Conservation (phyloP, 2,329 filamentous ascomycete species). For the Myriosclerotinia curreyana region DNA sequence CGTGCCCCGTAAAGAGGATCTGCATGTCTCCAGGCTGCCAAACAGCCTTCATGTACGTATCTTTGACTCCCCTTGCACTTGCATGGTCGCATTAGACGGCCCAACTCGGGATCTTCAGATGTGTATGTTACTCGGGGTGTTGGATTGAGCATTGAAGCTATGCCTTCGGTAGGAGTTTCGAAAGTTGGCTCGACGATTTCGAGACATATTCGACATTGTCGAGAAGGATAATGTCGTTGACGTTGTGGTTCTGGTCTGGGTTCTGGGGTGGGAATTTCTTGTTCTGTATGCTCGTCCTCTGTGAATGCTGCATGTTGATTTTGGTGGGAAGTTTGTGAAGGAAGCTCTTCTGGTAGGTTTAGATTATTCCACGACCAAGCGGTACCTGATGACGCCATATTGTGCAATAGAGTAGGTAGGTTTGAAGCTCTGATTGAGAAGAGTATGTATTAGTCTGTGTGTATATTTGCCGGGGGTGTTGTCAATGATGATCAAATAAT, state of each 20-base stretch:
- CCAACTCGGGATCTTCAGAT: conserved; percentile 69
- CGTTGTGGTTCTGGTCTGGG: conserved; percentile 33
- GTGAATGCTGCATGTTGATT: neutral
- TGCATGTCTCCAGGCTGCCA: conserved; percentile 76
- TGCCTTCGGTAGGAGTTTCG: conserved; percentile 50
- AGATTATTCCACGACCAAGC: conserved; percentile 14
- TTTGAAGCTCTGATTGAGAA: neutral
- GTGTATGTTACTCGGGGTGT: conserved; percentile 63
- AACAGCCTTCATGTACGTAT: conserved; percentile 90
- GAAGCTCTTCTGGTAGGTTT: neutral
- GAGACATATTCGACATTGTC: conserved; percentile 86
- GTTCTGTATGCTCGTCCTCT: neutral
- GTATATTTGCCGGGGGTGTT: neutral
- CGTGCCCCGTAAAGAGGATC: conserved; percentile 61
- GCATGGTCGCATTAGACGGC: conserved; percentile 83
- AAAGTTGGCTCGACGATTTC: conserved; percentile 65
- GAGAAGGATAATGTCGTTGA: conserved; percentile 59
- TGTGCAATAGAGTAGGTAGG: neutral
- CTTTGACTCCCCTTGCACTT: conserved; percentile 89
- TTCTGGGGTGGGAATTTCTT: neutral
- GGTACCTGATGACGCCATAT: neutral
- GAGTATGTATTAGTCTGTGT: neutral
- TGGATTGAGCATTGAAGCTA: conserved; percentile 56
- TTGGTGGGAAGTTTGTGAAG: neutral
- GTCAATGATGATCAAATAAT: neutral